Evolutionary conservation across 192 early-diverging fungal species (phyloP), one percentile per base, ranked within the genome.

Genomic region (Jimgerdemannia flammicorona): DNA sequence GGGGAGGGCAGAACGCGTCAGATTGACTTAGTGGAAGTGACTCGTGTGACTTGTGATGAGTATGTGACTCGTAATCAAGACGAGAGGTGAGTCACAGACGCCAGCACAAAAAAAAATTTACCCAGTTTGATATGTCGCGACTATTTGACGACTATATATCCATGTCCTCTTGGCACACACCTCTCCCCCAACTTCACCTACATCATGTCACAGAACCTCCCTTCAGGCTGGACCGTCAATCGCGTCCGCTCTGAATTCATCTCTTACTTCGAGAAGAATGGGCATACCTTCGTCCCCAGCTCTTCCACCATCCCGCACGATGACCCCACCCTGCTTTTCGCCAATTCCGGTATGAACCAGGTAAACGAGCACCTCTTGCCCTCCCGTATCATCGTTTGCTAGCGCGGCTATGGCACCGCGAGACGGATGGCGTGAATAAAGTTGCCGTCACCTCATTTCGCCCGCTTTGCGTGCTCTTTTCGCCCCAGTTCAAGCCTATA

Each of bases 261-360:
- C 84, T 88, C 91, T 72, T 97, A 87, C 80, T 99, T 96, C 84
- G 87, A 92, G 71, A 72, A 88, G 71, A 81, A 92, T 72, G 87
- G 79, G 11, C 96, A 97, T 75, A 83, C 83, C 20, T 90, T 93
- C 78, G 91, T 94, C 40, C 88, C 91, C 44, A 97, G 95, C n/a
- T 97, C 96, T 40, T 83, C 96, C 3, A 97, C 96, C 2, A 90
- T 99, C 74, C 97, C 97, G 41, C 92, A 94, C 79, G 94, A 96
- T 78, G 97, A 99, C 75, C 97, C 97, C 67, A 98, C 97, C 11
- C 87, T 98, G 43, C 87, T 99, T 71, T 99, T 99, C 77, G 91
- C 96, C 71, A 98, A 98, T 86, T 92, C 96, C 63, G 96, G 96
- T 73, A 98, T 98, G 96, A 95, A 95, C 83, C 96, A 98, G 87